These are phyloP conservation scores for Linum usitatissimum DNA, from an alignment of 345 rosid species.

Conservation along the genomic window DNA sequence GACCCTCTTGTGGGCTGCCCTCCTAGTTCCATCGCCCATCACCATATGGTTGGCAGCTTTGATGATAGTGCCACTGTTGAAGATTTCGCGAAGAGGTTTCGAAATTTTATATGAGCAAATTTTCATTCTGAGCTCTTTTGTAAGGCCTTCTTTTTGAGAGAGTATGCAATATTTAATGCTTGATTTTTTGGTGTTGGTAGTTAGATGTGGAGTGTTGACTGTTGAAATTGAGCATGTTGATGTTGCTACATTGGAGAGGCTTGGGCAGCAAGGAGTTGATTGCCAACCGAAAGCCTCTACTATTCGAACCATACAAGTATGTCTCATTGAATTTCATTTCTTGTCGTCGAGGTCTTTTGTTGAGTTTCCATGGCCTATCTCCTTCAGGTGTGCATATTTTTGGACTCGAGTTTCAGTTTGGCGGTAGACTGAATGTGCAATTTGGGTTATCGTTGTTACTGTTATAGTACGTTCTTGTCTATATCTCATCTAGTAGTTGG, in stretches of 20 bases:
- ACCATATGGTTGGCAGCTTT: conserved; percentile 82
- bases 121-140: conserved; percentile 6
- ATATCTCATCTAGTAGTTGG: no score
- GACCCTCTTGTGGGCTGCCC: conserved; percentile 83
- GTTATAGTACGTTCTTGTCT: no score
- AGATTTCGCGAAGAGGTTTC: conserved; percentile 81
- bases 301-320: conserved; percentile 78
- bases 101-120: conserved; percentile 5
- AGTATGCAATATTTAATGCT: conserved; percentile 8
- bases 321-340: background rate
- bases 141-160: no score
- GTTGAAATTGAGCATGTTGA: conserved; percentile 95
- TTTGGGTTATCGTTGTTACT: background rate
- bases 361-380: no score
- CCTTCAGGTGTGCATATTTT: no score
- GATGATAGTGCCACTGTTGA: conserved; percentile 58
- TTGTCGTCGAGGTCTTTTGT: no score
- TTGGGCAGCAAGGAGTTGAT: conserved; percentile 82
- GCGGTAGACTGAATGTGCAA: background rate
- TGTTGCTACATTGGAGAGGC: conserved; percentile 75
- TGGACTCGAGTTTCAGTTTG: no score
- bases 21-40: conserved; percentile 59
- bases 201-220: conserved; percentile 83
- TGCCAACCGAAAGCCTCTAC: conserved; percentile 97
- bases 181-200: conserved; percentile 25